Base-by-base conservation (phyloP, 805 yeast species). In the Lipomyces mesembrius region DNA sequence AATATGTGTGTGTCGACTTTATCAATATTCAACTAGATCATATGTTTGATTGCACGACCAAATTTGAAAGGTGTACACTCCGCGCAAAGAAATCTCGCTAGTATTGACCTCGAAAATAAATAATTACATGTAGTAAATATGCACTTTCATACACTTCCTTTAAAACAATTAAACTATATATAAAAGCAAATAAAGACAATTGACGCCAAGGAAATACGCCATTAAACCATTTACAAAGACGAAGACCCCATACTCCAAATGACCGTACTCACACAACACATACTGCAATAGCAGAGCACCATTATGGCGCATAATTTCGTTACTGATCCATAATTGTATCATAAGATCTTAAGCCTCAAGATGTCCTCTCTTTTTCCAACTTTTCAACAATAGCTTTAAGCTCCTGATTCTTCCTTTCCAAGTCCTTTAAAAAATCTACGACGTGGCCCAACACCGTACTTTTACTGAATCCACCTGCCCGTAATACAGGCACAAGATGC, bases 401-500 rank as follows among this genome's bases (percentile, higher is more conserved):
- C 43, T 55, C 52, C 20, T 56, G 35, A 51, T 71, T 71, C 60
- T 69, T 69, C 20, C 32, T 25, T 46, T 67, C 61, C 20, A 70
- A 46, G 8, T 53, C 65, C 4, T 20, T 52, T 14, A 71, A 35
- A 53, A 51, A 71, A 20, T 67, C 65, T 27, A 62, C 63, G 17
- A 71, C 66, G 29, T 69, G 68, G 22, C 61, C 43, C 5, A 71
- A 58, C n/a, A 71, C 64, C 5, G 69, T 66, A 54, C 65, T 61
- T 49, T 71, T 70, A 53, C 68, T 65, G 63, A 67, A 68, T 25
- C 73, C 72, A 25, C 65, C 68, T 2, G 70, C 64, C n/a, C 72
- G 60, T 49, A 71, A 46, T 7, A 61, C 73, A 6, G 83, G 83
- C 14, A 80, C 79, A 60, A 80, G 68, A 9, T 68, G 61, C 59